Base-by-base conservation (phyloP, 2,329 filamentous ascomycete genomes). In the Knoxdaviesia capensis region DNA sequence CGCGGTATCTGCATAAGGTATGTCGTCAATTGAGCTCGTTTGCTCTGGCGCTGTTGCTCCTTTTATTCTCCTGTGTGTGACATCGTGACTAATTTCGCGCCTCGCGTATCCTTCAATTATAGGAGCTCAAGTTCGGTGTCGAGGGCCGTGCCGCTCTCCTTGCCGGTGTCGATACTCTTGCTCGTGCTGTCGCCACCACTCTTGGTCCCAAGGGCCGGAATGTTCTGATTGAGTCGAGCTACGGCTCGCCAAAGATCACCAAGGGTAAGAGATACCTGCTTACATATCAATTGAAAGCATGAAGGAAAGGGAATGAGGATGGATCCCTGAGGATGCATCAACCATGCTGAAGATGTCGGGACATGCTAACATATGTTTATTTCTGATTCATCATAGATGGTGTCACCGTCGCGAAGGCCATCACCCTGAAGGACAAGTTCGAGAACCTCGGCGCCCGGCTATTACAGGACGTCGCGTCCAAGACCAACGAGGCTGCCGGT, bases 401-500 rank as follows among this genome's bases (percentile, higher is more conserved):
- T 77, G 83, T 90, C 39, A 87, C 81, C 53, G 83, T 90, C 53
- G 83, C 83, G 53, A 88, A 80, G 66, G 86, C 88, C 49, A 82
- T 98, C 56, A 76, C 74, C 49, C 77, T 98, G 51, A 78, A 98
- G 73, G 90, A 98, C 74, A 96, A 96, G 69, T 98, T 94, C 64
- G 90, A 98, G 70, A 98, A 98, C 72, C 83, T 98, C 53, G 90
- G 90, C 61, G 90, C 90, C 56, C 82, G 84, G 58, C 77, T 98
- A 51, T 77, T 98, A 53, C 87, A 96, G 68, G 90, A 98, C 64
- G 90, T 98, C 52, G 90, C 90, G 55, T 90, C 84, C 58, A 98
- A 98, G 79, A 98, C 90, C 59, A 98, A 98, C 71, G 90, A 98
- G 69, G 79, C 86, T 53, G 90, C 90, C 52, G 90, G 90, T 80